Base-by-base conservation (phyloP, 345 rosid species). In the Moricandia moricandioides region DNA sequence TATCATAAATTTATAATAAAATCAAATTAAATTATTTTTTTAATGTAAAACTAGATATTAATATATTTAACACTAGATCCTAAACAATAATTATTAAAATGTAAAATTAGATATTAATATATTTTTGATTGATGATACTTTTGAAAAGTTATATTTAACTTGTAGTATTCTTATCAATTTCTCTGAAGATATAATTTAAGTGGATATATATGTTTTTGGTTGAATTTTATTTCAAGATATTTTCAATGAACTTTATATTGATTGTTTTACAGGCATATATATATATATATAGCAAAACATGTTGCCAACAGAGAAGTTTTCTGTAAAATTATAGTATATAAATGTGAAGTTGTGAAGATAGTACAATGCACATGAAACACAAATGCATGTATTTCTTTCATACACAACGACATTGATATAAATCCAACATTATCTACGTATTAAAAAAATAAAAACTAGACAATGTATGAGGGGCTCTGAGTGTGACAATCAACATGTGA, bases 401-500 rank as follows among this genome's bases (percentile, higher is more conserved):
- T 39, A 69, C 14, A 63, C 70, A 63, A 39, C 37, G 59, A 76
- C 70, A 62, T 70, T 45, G 62, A 27, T 68, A 34, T 61, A 51
- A 68, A 60, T 68, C 79, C 69, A 61, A 27, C 4, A 51, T 68
- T 52, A 75, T 68, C 69, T 31, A 55, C 18, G 16, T 61, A 69
- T 67, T 60, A 24, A 34, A 75, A 21, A 59, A 14, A 24, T 5
- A 75, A 21, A 59, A 14, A 24, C 3, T 45, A 27, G 78, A 47
- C 29, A 67, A 59, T 24, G 62, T 35, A 12, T 55, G 63, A 21
- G 16, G 34, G 24, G 26, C 8, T 2, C 8, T 17, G 60, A 61
- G 11, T 62, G 47, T 76, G 79, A 76, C 75, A 51, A 76, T 69
- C 65, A 70, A 69, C 75, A 76, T 76, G 80, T 76, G 80, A 76